phyloP scores from a whole-genome alignment of 1,284 basidiomycete genomes.

The Microbotryum lychnidis-dioicae region DNA sequence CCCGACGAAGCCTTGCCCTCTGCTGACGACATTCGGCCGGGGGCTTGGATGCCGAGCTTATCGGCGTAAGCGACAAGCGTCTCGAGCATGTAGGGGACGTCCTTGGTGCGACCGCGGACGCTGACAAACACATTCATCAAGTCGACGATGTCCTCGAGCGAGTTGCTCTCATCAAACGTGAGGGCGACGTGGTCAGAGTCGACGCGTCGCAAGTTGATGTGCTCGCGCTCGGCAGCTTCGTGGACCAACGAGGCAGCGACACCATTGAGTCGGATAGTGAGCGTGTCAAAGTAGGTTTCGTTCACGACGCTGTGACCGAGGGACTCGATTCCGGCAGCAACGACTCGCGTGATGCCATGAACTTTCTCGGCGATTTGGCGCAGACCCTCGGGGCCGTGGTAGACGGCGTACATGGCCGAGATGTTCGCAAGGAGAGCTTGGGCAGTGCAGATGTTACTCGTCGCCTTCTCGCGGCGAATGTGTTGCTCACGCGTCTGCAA shows the following conservation, averaged over 20 bases:
- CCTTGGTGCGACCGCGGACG: conserved; percentile 21
- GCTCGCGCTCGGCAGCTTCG: conserved; percentile 54
- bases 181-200: conserved; percentile 73
- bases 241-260: conserved; percentile 61
- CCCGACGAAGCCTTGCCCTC: conserved; percentile 30
- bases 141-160: conserved; percentile 51
- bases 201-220: conserved; percentile 77
- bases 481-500: conserved; percentile 95
- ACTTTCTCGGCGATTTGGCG: conserved; percentile 80
- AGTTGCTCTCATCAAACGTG: conserved; percentile 86
- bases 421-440: conserved; percentile 93
- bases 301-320: conserved; percentile 64
- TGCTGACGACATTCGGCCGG: conserved; percentile 14
- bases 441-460: conserved; percentile 82
- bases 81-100: conserved; percentile 35
- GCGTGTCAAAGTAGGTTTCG: conserved; percentile 77
- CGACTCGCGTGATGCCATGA: conserved; percentile 75
- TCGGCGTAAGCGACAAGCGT: conserved; percentile 40
- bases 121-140: conserved; percentile 74
- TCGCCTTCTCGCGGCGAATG: conserved; percentile 86
- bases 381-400: conserved; percentile 86
- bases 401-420: conserved; percentile 85
- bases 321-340: conserved; percentile 59
- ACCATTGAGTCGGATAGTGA: conserved; percentile 64
- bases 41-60: conserved; percentile 32